Conservation (phyloP, 2,329 filamentous ascomycete genomes). For the Clarireedia paspali region DNA sequence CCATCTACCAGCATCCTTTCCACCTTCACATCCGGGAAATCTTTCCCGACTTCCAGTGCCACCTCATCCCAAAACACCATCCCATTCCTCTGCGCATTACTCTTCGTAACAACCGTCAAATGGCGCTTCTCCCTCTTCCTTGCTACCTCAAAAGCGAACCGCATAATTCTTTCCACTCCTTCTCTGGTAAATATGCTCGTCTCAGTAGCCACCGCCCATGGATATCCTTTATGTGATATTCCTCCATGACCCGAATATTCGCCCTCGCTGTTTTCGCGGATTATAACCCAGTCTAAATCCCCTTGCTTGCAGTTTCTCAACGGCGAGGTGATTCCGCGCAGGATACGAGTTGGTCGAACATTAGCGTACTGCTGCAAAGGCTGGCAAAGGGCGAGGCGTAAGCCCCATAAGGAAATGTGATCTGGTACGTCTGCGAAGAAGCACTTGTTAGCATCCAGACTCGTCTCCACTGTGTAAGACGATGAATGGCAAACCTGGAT, state of each 20-base stretch:
- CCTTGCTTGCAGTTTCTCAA: slow-evolving; percentile 36
- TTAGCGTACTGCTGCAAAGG: slow-evolving; percentile 60
- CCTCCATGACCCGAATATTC: slow-evolving; percentile 44
- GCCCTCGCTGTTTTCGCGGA: slow-evolving; percentile 59
- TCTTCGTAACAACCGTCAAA: slow-evolving; percentile 57
- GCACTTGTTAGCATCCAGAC: not conserved
- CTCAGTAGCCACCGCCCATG: slow-evolving; percentile 55
- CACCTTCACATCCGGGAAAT: slow-evolving; percentile 47
- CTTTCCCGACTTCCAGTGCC: slow-evolving; percentile 52
- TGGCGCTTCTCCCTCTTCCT: slow-evolving; percentile 43
- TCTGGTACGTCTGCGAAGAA: slow-evolving; percentile 48
- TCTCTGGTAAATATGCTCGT: slow-evolving; percentile 55
- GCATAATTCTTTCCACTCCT: slow-evolving; percentile 51
- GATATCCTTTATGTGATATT: slow-evolving; percentile 45
- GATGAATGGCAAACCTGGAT: slow-evolving; percentile 36
- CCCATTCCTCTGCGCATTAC: slow-evolving; percentile 57
- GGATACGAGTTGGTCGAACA: slow-evolving; percentile 52
- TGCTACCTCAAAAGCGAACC: slow-evolving; percentile 55
- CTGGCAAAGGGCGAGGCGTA: slow-evolving; percentile 57
- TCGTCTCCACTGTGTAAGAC: not conserved
- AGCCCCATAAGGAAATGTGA: slow-evolving; percentile 57
- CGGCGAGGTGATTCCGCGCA: slow-evolving; percentile 50
- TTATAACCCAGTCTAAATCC: slow-evolving; percentile 57
- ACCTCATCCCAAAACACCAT: slow-evolving; percentile 64
- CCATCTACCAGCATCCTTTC: slow-evolving; percentile 38